phyloP scores from a whole-genome alignment of 805 yeast genomes.

The Lipomyces chichibuensis region DNA sequence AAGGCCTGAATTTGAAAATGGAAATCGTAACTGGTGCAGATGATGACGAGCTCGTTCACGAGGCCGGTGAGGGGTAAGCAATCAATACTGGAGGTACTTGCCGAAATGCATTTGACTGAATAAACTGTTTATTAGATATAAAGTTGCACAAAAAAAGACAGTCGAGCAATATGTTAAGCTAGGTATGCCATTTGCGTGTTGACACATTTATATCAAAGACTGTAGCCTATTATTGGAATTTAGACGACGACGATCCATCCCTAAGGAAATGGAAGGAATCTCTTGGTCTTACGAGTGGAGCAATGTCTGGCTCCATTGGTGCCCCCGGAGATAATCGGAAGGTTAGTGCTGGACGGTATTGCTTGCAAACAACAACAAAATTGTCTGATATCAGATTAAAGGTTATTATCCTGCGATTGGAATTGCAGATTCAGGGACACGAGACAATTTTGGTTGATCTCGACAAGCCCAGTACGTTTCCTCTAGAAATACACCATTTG shows the following conservation, averaged over 20 bases:
- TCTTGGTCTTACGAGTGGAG: constrained; percentile 57
- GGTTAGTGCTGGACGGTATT: constrained; percentile 4
- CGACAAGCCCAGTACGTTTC: constrained; percentile 51
- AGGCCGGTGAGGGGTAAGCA: constrained; percentile 21
- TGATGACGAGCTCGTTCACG: constrained; percentile 32
- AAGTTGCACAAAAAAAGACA: constrained; percentile 69
- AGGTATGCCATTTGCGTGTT: constrained; percentile 20
- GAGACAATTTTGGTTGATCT: constrained; percentile 69
- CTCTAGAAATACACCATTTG: neutral
- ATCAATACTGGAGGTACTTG: neutral
- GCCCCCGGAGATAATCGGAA: constrained; percentile 68
- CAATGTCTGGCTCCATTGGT: constrained; percentile 51
- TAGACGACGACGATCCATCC: constrained; percentile 87
- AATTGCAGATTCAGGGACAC: constrained; percentile 69
- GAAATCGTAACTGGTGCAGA: neutral
- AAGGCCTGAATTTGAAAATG: neutral
- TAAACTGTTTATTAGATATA: constrained; percentile 46
- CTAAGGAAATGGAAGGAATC: constrained; percentile 90
- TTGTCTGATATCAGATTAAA: constrained; percentile 39
- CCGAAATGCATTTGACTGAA: neutral
- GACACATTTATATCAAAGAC: neutral
- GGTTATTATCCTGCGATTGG: constrained; percentile 79
- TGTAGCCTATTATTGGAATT: neutral
- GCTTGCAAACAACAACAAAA: neutral
- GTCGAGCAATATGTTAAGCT: constrained; percentile 78